phyloP scores from a whole-genome alignment of 192 early-diverging fungal genomes.

The Coemansia sp. region DNA sequence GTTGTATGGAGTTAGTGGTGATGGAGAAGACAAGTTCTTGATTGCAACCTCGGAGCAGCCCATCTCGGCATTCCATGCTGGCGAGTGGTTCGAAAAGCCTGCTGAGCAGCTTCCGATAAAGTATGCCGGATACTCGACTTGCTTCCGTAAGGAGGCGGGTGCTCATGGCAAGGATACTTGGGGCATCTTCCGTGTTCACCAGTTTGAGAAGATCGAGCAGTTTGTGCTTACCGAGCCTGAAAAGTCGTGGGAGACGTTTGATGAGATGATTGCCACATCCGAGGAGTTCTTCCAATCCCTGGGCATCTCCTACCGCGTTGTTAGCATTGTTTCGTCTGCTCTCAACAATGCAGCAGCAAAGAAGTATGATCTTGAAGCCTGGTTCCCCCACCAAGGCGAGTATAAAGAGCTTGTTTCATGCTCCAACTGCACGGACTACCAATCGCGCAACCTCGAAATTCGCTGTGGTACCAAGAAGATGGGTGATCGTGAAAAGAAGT shows the following conservation, averaged over 20 bases:
- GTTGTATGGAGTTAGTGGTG: constrained; percentile 87
- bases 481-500: constrained; percentile 91
- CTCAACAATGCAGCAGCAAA: constrained; percentile 99
- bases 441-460: constrained; percentile 92
- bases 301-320: constrained; percentile 91
- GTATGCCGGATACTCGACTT: constrained; percentile 96
- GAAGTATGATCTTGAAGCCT: constrained; percentile 99
- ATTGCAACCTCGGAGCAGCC: constrained; percentile 99
- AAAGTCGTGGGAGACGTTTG: constrained; percentile 98
- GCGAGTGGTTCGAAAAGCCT: constrained; percentile 94
- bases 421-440: constrained; percentile 99
- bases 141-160: constrained; percentile 99
- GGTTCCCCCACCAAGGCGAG: constrained; percentile 98
- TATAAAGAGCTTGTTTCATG: constrained; percentile 99
- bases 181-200: constrained; percentile 99
- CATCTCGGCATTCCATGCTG: constrained; percentile 93
- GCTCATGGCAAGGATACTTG: constrained; percentile 95
- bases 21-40: constrained; percentile 91
- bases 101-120: constrained; percentile 88
- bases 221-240: constrained; percentile 95
- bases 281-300: constrained; percentile 97
- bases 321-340: constrained; percentile 95
- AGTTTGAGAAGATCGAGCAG: constrained; percentile 99
- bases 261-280: constrained; percentile 88
- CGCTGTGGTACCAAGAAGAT: constrained; percentile 96